A percentile compares a stretch with the other conserved stretches of the same genome.
Evolutionary conservation across 1,284 basidiomycete genomes (phyloP).

Genomic region (Cutaneotrichosporon sp.): DNA sequence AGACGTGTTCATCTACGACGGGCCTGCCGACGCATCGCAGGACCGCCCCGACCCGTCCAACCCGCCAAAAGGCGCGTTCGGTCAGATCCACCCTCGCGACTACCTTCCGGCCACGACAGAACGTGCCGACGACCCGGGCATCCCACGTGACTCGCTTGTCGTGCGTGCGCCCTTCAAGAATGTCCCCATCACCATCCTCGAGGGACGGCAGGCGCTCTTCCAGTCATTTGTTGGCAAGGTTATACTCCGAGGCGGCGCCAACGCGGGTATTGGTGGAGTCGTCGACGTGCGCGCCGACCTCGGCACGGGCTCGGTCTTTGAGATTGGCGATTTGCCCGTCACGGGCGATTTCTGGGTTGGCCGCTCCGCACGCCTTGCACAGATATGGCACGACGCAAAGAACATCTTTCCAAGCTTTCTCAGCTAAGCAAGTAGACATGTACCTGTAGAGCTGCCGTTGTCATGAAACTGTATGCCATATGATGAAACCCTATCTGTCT

Average conservation of each 20-base stretch:
- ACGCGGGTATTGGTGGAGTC: constrained; percentile 43
- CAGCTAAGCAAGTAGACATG: too few relatives aligned
- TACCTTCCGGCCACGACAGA: constrained; percentile 18
- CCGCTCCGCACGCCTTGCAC: neutral
- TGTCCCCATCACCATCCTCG: constrained; percentile 41
- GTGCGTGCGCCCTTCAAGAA: constrained; percentile 41
- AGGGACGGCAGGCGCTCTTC: constrained; percentile 37
- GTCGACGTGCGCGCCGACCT: constrained; percentile 30
- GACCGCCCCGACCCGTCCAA: constrained; percentile 15
- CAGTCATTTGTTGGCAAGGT: constrained; percentile 46
- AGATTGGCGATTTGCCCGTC: constrained; percentile 36
- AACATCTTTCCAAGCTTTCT: too few relatives aligned
- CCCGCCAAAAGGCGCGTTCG: constrained; percentile 24
- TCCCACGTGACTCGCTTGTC: constrained; percentile 18
- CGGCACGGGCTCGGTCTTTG: constrained; percentile 29
- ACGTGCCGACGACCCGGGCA: constrained; percentile 13
- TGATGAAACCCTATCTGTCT: too few relatives aligned
- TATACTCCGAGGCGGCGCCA: constrained; percentile 45
- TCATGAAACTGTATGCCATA: too few relatives aligned
- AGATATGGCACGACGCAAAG: neutral
- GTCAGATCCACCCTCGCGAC: constrained; percentile 18
- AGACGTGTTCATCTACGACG: constrained; percentile 46
- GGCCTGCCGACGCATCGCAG: constrained; percentile 17
- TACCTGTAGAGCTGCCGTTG: too few relatives aligned
- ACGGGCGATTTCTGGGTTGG: constrained; percentile 38